Evolutionary conservation across 106 monocot genomes (phyloP).

Genomic region (Acanthochlamys bracteata): DNA sequence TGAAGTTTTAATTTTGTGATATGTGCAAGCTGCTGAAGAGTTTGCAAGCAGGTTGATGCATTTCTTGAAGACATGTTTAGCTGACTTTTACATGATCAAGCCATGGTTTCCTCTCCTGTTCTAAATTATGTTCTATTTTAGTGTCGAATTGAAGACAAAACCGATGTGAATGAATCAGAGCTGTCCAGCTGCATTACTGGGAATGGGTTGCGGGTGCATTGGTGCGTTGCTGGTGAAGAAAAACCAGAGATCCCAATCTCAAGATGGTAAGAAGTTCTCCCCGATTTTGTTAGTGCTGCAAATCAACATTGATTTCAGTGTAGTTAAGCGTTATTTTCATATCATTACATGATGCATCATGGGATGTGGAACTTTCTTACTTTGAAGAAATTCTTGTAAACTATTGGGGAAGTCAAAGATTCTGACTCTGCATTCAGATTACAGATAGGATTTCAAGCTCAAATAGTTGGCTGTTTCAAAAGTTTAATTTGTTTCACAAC

Average conservation of each 20-base stretch:
- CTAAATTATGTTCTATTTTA: neutral
- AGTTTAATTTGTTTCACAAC: neutral
- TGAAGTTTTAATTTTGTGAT: no score
- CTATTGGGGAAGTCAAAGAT: no score
- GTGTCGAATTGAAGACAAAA: neutral
- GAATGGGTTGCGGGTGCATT: constrained; percentile 24
- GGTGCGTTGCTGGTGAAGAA: neutral
- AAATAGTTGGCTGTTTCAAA: neutral
- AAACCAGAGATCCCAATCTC: constrained; percentile 5
- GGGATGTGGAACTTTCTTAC: no score
- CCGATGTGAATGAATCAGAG: neutral
- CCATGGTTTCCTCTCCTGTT: neutral
- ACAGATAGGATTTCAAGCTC: neutral
- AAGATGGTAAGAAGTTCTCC: constrained; percentile 11
- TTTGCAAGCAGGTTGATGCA: no score
- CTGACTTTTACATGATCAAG: no score
- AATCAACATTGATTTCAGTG: neutral
- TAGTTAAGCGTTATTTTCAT: no score
- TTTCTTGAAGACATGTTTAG: no score
- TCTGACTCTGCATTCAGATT: no score
- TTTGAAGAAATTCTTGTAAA: no score
- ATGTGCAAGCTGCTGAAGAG: no score
- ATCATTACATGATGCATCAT: no score
- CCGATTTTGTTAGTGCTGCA: neutral
- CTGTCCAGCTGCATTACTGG: neutral